Conservation (phyloP, 495 filamentous ascomycete genomes). For the Cryomyces antarcticus region DNA sequence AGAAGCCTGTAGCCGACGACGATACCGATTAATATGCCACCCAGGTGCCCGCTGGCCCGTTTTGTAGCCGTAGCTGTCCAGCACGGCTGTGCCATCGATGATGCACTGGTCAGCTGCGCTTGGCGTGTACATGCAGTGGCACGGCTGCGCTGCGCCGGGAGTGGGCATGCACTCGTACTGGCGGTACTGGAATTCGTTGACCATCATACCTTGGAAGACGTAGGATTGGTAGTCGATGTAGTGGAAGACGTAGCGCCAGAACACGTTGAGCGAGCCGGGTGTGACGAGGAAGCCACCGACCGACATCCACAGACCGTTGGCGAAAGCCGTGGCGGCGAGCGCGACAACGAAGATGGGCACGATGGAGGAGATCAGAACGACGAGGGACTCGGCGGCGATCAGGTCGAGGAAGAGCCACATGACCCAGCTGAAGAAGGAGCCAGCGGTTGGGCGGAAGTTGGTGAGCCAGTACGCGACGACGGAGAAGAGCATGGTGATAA, state of each 20-base stretch:
- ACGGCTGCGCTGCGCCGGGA: slow-evolving; percentile 16
- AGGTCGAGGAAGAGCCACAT: slow-evolving; percentile 79
- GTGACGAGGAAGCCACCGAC: slow-evolving; percentile 64
- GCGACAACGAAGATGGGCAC: slow-evolving; percentile 62
- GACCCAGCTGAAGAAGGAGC: slow-evolving; percentile 57
- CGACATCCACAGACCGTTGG: slow-evolving; percentile 75
- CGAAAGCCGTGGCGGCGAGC: slow-evolving; percentile 56
- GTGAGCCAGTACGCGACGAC: slow-evolving; percentile 58
- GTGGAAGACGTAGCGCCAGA: slow-evolving; percentile 69
- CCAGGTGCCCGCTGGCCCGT: slow-evolving; percentile 43
- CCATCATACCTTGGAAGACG: slow-evolving; percentile 82
- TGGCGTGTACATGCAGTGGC: slow-evolving; percentile 49
- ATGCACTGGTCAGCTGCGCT: slow-evolving; percentile 39
- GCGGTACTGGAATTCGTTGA: slow-evolving; percentile 53
- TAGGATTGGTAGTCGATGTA: slow-evolving; percentile 70
- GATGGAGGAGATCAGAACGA: slow-evolving; percentile 50
- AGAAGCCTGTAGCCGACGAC: slow-evolving; percentile 50
- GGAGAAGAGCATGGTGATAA: slow-evolving; percentile 55
- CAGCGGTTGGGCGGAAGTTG: slow-evolving; percentile 45
- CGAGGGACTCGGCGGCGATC: slow-evolving; percentile 58
- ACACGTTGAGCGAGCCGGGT: slow-evolving; percentile 48
- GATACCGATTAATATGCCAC: slow-evolving; percentile 59
- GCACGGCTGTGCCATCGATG: slow-evolving; percentile 46
- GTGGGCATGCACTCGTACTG: slow-evolving; percentile 32
- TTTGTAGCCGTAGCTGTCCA: slow-evolving; percentile 45